Percentiles rank a stretch among this genome's conserved stretches.
phyloP scores from a whole-genome alignment of 306 rosid species.

The Pterocarpus santalinus region DNA sequence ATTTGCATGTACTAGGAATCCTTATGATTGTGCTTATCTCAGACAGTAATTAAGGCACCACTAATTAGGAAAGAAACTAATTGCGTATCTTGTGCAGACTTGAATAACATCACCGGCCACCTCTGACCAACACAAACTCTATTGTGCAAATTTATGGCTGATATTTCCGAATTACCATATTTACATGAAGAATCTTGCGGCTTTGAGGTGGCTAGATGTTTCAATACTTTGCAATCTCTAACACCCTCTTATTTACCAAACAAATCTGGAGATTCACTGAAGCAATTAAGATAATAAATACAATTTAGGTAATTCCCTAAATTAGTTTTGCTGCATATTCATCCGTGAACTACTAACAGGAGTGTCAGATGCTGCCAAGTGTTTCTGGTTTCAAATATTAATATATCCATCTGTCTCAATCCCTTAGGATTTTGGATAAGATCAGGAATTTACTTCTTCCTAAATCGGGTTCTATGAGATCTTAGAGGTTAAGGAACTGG shows the following conservation, averaged over 20 bases:
- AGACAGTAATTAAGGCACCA: neutral
- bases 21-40: neutral
- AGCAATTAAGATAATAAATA: too few relatives aligned
- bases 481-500: neutral
- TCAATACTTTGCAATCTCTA: neutral
- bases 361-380: neutral
- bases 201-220: neutral
- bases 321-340: neutral
- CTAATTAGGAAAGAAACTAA: conserved; percentile 6
- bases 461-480: neutral
- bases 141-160: neutral
- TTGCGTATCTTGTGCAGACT: neutral
- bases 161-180: conserved; percentile 2
- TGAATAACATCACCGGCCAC: neutral
- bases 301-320: neutral
- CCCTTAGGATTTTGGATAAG: neutral
- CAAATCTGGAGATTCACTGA: neutral
- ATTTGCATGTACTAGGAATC: neutral
- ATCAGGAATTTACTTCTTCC: neutral
- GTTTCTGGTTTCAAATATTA: neutral
- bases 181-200: neutral
- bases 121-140: neutral
- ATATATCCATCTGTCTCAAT: neutral
- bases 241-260: neutral
- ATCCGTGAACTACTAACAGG: too few relatives aligned